Percentiles rank a stretch among this genome's conserved stretches.
These are phyloP conservation scores for Trichoderma harzianum DNA, from an alignment of 2,329 filamentous ascomycete genomes.

Conservation along the genomic window DNA sequence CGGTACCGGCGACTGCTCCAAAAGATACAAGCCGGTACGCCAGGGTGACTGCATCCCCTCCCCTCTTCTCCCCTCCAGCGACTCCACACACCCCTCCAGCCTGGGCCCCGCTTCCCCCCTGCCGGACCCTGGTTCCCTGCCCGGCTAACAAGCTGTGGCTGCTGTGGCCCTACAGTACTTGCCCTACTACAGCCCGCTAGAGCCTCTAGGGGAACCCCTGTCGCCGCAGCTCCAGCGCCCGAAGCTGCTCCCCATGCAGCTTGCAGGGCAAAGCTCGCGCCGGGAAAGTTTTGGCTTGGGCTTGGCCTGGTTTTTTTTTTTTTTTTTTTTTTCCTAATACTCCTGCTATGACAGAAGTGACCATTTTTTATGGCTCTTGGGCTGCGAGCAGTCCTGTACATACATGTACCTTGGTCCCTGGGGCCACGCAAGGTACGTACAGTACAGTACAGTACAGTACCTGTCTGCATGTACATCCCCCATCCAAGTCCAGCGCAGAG, in stretches of 20 bases:
- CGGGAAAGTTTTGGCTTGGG: not conserved
- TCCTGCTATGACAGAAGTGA: not conserved
- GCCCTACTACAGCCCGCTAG: not conserved
- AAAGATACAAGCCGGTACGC: conserved; percentile 13
- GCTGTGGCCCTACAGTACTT: not conserved
- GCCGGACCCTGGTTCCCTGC: conserved; percentile 16
- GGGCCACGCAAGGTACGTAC: not conserved
- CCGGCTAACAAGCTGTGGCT: not conserved
- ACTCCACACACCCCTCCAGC: conserved; percentile 4
- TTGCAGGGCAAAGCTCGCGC: conserved; percentile 13
- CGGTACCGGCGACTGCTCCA: not conserved
- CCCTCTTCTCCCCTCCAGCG: conserved; percentile 1
- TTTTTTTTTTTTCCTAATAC: not conserved
- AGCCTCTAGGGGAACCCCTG: conserved; percentile 11
- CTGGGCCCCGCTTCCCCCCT: conserved; percentile 7
- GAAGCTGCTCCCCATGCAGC: conserved; percentile 7
- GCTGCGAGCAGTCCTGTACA: not conserved
- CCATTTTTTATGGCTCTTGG: conserved; percentile 1
- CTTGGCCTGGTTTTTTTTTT: not conserved
- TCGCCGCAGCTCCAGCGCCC: conserved; percentile 12
- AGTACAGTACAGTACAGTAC: not conserved
- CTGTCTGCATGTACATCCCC: not conserved
- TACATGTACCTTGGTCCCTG: not conserved
- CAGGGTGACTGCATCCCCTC: not conserved
- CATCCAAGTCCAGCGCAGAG: not conserved